Evolutionary conservation across 306 rosid genomes (phyloP), one percentile per base, ranked within the genome.

Genomic region (Luffa aegyptiaca): DNA sequence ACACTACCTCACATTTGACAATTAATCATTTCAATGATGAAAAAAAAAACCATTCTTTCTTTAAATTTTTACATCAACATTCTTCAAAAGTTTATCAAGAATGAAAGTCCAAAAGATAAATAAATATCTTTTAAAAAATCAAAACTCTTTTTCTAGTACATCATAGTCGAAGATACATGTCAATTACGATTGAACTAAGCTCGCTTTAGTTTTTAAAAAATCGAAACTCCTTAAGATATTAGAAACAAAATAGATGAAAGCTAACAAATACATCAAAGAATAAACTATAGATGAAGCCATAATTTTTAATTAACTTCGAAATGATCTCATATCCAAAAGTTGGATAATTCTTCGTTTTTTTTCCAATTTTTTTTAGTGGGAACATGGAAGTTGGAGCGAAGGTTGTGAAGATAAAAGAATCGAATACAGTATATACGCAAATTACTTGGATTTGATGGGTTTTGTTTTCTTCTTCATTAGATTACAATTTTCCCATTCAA

Each of bases 401-500:
- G 21, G 14, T 10, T 2, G n/a, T 9, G 76, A 70, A 44, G 55
- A 44, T 69, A 36, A 31, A 45, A 12, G 42, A 5, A 71, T 46
- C 8, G 36, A 2, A 46, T 45, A 71, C 57, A 13, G 76, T 71
- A 71, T 71, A 72, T 72, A 48, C 41, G 42, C 36, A 26, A 46
- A 21, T 71, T 46, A 11, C 57, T 46, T 45, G 35, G 52, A 44
- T 69, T 69, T 44, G 18, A 42, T 21, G 58, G 5, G 2, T 72
- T 45, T 72, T 72, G 77, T 72, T 72, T 26, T 72, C 58, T 72
- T 72, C 77, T 48, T 48, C 59, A 46, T 72, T 69, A 69, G 37
- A 69, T 11, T 72, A 12, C 77, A 72, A 16, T 46, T 46, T 49
- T 74, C 77, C 26, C 17, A 46, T 46, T 45, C 57, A 71, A 6